These are phyloP conservation scores for Lachancea sp. DNA, from an alignment of 805 yeast genomes.

Conservation along the genomic window DNA sequence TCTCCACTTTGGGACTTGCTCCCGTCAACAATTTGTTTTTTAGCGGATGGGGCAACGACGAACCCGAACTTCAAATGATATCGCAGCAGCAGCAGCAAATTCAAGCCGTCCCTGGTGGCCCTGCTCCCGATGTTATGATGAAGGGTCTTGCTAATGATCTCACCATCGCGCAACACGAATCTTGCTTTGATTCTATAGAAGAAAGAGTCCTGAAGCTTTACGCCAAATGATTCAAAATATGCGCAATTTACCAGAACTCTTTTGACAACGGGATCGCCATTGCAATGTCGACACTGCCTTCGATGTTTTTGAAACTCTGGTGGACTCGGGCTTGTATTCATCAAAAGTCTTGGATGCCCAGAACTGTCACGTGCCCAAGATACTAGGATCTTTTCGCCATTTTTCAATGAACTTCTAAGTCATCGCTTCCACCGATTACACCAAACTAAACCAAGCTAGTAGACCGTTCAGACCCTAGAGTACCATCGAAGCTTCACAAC, in stretches of 20 bases:
- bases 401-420: too few relatives aligned
- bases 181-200: constrained; percentile 54
- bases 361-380: too few relatives aligned
- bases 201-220: constrained; percentile 41
- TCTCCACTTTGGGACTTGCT: constrained; percentile 74
- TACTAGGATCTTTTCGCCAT: too few relatives aligned
- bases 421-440: too few relatives aligned
- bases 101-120: constrained; percentile 47
- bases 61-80: constrained; percentile 27
- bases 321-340: too few relatives aligned
- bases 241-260: too few relatives aligned
- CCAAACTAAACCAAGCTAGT: not conserved
- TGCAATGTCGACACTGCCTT: too few relatives aligned
- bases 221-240: not conserved
- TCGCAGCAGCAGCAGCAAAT: constrained; percentile 25
- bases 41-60: constrained; percentile 15
- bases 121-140: constrained; percentile 58
- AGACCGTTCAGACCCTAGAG: not conserved
- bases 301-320: too few relatives aligned
- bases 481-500: not conserved
- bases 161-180: constrained; percentile 52
- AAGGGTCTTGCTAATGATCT: constrained; percentile 67
- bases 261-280: not conserved
- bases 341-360: too few relatives aligned
- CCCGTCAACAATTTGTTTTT: constrained; percentile 70